Evolutionary conservation across 148 eudicot genomes (phyloP).

Genomic region (Rhododendron vialii): DNA sequence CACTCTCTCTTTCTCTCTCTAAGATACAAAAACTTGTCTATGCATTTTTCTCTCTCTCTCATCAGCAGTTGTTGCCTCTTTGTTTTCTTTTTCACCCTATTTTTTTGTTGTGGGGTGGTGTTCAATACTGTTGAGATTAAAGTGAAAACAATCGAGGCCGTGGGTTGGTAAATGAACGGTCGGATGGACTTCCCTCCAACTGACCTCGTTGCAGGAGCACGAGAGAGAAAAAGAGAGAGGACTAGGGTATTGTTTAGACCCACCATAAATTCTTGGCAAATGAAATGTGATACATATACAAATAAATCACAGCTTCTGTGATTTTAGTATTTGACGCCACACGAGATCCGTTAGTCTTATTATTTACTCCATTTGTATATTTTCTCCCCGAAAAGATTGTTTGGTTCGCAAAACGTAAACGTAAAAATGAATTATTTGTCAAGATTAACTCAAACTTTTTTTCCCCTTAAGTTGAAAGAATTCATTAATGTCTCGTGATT

Average conservation of each 20-base stretch:
- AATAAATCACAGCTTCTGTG: no score
- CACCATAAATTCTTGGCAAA: neutral
- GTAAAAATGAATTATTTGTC: no score
- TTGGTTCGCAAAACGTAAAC: no score
- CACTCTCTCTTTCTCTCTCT: neutral
- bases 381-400: no score
- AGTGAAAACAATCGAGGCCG: slow-evolving; percentile 19
- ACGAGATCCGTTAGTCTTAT: no score
- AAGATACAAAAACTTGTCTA: neutral
- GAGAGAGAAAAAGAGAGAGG: neutral
- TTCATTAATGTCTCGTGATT: no score
- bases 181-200: slow-evolving; percentile 18
- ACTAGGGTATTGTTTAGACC: neutral
- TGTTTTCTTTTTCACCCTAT: neutral
- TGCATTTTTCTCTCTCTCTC: neutral
- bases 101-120: neutral
- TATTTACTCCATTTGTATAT: no score
- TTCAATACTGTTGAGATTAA: neutral
- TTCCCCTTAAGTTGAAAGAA: no score
- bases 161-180: slow-evolving; percentile 17
- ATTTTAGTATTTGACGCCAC: no score
- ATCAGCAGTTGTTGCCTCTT: neutral
- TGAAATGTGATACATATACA: neutral
- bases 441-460: no score
- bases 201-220: neutral